A percentile compares a stretch with the other conserved stretches of the same genome.
phyloP scores from a whole-genome alignment of 1,284 basidiomycete genomes.

The Puccinia sorghi region DNA sequence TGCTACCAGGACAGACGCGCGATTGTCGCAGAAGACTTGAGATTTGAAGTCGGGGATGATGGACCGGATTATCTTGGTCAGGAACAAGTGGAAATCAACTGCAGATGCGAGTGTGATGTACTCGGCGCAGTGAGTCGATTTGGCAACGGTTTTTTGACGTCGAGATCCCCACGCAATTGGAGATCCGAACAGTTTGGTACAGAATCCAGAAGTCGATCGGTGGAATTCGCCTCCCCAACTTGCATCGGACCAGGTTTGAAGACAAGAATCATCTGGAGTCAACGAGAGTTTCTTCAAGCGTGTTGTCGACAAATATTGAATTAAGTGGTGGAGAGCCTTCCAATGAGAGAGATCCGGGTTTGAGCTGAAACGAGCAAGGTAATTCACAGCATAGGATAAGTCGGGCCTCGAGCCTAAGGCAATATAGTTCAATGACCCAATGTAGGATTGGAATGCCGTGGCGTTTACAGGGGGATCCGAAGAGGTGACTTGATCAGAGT shows the following conservation, averaged over 20 bases:
- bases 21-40: no score
- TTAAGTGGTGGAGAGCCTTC: background rate
- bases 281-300: background rate
- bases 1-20: no score
- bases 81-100: background rate
- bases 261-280: background rate
- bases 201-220: conserved; percentile 6
- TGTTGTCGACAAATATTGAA: background rate
- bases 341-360: conserved; percentile 14
- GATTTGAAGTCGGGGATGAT: no score
- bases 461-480: background rate
- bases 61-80: background rate
- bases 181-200: background rate
- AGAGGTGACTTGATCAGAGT: background rate
- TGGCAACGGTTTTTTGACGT: background rate
- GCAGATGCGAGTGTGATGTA: background rate
- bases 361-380: conserved; percentile 11
- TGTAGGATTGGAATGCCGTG: background rate
- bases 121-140: conserved; percentile 1
- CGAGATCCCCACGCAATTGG: conserved; percentile 19
- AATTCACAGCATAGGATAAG: conserved; percentile 9
- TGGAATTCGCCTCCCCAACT: conserved; percentile 35
- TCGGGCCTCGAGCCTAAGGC: conserved; percentile 13
- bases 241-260: background rate
- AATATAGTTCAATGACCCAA: conserved; percentile 12